Base-by-base conservation (phyloP, 2,329 filamentous ascomycete species). In the Neonectria hederae region DNA sequence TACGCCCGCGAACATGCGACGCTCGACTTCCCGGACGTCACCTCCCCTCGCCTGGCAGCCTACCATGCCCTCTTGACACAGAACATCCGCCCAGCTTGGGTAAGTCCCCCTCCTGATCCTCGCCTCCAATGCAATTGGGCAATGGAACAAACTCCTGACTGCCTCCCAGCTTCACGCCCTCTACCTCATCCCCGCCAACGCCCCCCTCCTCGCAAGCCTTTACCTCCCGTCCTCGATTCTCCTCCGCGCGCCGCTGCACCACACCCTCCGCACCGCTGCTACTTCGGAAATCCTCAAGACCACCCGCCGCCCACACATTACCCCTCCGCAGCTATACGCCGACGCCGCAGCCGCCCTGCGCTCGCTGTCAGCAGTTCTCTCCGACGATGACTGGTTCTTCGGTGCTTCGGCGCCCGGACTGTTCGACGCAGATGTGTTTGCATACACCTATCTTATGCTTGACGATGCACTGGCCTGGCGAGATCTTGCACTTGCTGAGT, bases 351-450 rank as follows among this genome's bases (percentile, higher is more conserved):
- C 78, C 11, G 86, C 86, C 4, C 77, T 88, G 21, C 76, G 67
- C 9, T 82, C 85, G 9, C 77, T 89, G 5, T 81, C 81, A 2
- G 70, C 76, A 2, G 61, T 85, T 7, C 74, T 87, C 6, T 76
- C 72, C 6, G 71, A 76, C 11, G 71, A 75, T 2, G 70, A 71
- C 3, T 87, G 84, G 83, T 88, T 88, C 75, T 86, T 86, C 61
- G 81, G 75, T 24, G 72, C 65, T 75, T 77, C 62, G 54, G 77
- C 30, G 76, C 93, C 95, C 0, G 88, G 89, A 0, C 75, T 95
- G 24, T 95, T 98, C 71, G 96, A 99, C 79, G 94, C 95, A 7
- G 89, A 88, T 58, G 87, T 98, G 2, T 98, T 97, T 80, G 90
- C 93, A 4, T 99, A 97, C 78, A 94, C 92, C 0, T 89, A 97